These are phyloP conservation scores for Cercospora citrullina DNA, from an alignment of 2,329 filamentous ascomycete species.

Conservation along the genomic window DNA sequence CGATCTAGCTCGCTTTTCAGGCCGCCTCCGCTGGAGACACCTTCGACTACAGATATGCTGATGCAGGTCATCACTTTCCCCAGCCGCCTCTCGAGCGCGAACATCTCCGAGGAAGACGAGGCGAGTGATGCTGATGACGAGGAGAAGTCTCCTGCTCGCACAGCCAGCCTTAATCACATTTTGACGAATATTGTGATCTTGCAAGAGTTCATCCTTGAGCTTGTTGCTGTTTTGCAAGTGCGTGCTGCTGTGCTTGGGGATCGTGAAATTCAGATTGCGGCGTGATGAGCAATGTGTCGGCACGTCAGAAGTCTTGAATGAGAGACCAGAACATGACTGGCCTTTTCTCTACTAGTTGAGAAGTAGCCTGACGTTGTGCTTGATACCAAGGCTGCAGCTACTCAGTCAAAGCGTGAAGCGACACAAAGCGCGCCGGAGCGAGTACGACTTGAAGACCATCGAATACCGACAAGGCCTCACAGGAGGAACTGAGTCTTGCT, in stretches of 20 bases:
- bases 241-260: constrained; percentile 49
- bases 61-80: constrained; percentile 37
- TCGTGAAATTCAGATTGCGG: constrained; percentile 40
- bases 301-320: background rate
- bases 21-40: constrained; percentile 39
- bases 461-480: background rate
- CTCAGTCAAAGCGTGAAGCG: background rate
- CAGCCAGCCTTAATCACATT: constrained; percentile 50
- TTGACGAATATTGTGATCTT: constrained; percentile 53
- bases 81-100: background rate
- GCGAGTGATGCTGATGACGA: constrained; percentile 28
- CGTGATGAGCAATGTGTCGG: background rate
- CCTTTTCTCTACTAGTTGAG: background rate
- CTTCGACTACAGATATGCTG: constrained; percentile 38
- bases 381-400: background rate
- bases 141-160: constrained; percentile 33
- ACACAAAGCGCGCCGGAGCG: background rate
- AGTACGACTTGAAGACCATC: background rate
- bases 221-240: constrained; percentile 51
- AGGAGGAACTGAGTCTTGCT: background rate
- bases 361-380: background rate
- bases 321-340: background rate
- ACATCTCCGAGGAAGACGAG: constrained; percentile 2
- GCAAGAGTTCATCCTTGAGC: constrained; percentile 53
- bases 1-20: constrained; percentile 32